Percentiles rank a stretch among this genome's conserved stretches.
Evolutionary conservation across 2,329 filamentous ascomycete genomes (phyloP).

Genomic region (Pseudocercospora crystallina): DNA sequence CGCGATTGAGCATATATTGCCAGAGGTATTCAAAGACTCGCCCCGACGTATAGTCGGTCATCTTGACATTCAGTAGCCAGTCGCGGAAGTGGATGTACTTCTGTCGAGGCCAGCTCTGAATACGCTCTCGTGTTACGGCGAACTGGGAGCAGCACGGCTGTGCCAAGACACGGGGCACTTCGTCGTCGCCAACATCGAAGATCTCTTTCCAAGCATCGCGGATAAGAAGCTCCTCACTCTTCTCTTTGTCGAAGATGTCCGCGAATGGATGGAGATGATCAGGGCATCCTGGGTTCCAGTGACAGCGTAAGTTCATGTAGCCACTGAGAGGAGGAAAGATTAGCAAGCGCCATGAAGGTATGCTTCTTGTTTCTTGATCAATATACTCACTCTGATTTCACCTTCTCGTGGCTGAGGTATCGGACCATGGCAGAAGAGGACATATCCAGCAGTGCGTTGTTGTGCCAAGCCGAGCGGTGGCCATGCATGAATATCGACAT

Average conservation of each 20-base stretch:
- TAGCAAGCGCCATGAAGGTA: constrained; percentile 39
- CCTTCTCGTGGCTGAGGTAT: constrained; percentile 46
- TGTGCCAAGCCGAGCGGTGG: constrained; percentile 60
- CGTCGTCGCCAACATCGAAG: constrained; percentile 43
- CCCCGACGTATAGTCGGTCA: constrained; percentile 57
- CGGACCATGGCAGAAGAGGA: constrained; percentile 47
- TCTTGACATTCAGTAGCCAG: constrained; percentile 58
- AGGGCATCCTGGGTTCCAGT: constrained; percentile 57
- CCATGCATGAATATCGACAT: constrained; percentile 63
- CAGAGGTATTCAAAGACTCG: constrained; percentile 65
- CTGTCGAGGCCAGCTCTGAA: constrained; percentile 53
- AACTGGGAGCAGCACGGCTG: constrained; percentile 67
- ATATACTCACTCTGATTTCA: constrained; percentile 38
- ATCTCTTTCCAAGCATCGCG: constrained; percentile 48
- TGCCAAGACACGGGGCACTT: constrained; percentile 52
- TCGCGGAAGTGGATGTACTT: constrained; percentile 59
- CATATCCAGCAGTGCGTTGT: constrained; percentile 51
- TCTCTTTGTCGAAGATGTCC: constrained; percentile 35
- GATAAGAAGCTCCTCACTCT: constrained; percentile 46
- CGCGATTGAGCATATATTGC: constrained; percentile 61
- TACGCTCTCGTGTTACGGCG: constrained; percentile 58
- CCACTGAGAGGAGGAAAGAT: background rate
- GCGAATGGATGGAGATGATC: constrained; percentile 53
- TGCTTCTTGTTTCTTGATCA: too few relatives aligned
- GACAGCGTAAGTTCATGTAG: constrained; percentile 54